These are phyloP conservation scores for Nicotiana rustica DNA, from an alignment of 305 asterid species.

Conservation along the genomic window DNA sequence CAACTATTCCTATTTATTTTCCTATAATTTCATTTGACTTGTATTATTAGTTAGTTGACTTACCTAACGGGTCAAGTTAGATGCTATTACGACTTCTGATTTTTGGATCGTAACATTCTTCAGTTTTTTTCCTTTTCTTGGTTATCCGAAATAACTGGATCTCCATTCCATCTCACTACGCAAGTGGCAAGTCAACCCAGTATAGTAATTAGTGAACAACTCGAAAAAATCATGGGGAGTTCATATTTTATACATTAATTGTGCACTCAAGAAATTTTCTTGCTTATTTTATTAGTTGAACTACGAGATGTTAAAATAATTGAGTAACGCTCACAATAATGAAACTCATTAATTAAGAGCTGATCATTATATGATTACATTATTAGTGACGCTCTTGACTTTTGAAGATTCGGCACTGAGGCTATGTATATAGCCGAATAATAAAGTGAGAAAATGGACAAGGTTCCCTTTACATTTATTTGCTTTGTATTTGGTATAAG, in stretches of 20 bases:
- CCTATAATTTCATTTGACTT: no score
- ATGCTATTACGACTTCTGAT: no score
- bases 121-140: not conserved
- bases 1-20: no score
- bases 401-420: not conserved
- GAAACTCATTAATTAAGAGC: not conserved
- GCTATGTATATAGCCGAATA: not conserved
- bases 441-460: not conserved
- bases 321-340: not conserved
- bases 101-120: not conserved
- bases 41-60: no score
- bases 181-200: slow-evolving; percentile 18
- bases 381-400: not conserved
- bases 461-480: not conserved
- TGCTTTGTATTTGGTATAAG: not conserved
- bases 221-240: not conserved
- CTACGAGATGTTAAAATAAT: no score
- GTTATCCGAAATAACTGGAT: not conserved
- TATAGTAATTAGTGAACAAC: not conserved
- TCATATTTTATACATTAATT: not conserved
- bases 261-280: not conserved
- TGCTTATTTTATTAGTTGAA: not conserved
- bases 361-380: not conserved
- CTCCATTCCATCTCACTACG: not conserved
- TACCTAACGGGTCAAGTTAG: no score